Base-by-base conservation (phyloP, 495 filamentous ascomycete genomes). In the Daldinia loculata region DNA sequence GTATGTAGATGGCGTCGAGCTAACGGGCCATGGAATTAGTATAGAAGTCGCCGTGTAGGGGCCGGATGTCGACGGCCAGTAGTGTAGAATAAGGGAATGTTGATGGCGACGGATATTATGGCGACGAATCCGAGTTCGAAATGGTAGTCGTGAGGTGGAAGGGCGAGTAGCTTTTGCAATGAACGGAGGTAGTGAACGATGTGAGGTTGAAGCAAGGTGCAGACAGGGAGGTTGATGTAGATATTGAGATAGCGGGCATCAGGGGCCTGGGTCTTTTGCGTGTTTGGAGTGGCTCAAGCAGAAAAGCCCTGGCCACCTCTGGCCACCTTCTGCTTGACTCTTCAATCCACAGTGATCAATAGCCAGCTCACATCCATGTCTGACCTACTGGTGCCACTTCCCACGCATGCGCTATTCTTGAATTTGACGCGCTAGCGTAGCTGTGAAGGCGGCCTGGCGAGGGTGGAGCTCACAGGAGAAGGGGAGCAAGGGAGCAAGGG, bases 331-430 rank as follows among this genome's bases (percentile, higher is more conserved):
- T 57, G 66, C 58, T 63, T 76, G 71, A 70, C 68, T 76, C 71
- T 67, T 58, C 59, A 64, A 51, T 70, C 65, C 68, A 72, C 69
- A 75, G 61, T 66, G 66, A 70, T 70, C 70, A 73, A 69, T 72
- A 72, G 73, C 69, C 75, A 74, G 74, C 75, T 68, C 74, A 70
- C 58, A 73, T 67, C 75, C 72, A 71, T 75, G 72, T 75, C 72
- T 77, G 61, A 74, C 73, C 63, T 72, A 66, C 63, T 66, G 71
- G 71, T 70, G 61, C 72, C 75, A 75, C 73, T 63, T 73, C 68
- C 70, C 57, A 77, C 66, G 60, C 69, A 72, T 74, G 66, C 74
- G 66, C 75, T 76, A 77, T 77, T 77, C 75, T 77, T 76, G 72
- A 74, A 75, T 64, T 77, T 63, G 71, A 67, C 70, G 66, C 66